phyloP scores from a whole-genome alignment of 2,329 filamentous ascomycete species.

The Aureobasidium sp. region DNA sequence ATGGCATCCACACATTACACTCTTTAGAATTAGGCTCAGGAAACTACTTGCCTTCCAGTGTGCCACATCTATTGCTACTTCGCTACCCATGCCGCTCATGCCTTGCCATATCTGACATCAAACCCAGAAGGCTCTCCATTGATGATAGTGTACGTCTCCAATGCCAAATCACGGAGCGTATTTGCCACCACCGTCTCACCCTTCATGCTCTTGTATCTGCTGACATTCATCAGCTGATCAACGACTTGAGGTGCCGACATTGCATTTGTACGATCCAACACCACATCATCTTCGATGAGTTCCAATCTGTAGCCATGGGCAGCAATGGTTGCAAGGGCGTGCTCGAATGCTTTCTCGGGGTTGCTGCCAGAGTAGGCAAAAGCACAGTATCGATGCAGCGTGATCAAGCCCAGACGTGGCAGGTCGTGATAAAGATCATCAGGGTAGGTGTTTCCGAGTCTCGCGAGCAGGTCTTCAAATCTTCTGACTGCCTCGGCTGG shows the following conservation, averaged over 20 bases:
- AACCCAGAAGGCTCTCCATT: slow-evolving; percentile 10
- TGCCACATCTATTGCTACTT: background rate
- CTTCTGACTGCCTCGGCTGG: background rate
- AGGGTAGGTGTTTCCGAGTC: background rate
- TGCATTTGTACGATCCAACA: background rate
- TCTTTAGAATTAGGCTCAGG: too few relatives aligned
- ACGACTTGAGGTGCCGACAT: slow-evolving; percentile 10
- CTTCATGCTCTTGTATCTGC: background rate
- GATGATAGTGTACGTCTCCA: slow-evolving; percentile 6
- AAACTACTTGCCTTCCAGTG: too few relatives aligned
- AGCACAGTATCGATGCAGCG: background rate
- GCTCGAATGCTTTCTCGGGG: background rate
- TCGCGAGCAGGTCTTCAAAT: background rate
- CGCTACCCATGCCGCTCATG: background rate
- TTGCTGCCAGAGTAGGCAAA: background rate
- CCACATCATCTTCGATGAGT: background rate
- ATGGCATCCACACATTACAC: too few relatives aligned
- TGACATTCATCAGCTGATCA: background rate
- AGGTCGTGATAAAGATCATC: background rate
- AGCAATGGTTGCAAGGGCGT: background rate
- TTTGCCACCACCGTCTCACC: background rate
- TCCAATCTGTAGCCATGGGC: slow-evolving; percentile 3
- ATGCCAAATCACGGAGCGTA: background rate
- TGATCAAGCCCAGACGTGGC: background rate
- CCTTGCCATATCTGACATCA: background rate